A percentile compares a stretch with the other conserved stretches of the same genome.
Conservation (phyloP, 495 filamentous ascomycete species). For the Trichocladium uniseriatum region DNA sequence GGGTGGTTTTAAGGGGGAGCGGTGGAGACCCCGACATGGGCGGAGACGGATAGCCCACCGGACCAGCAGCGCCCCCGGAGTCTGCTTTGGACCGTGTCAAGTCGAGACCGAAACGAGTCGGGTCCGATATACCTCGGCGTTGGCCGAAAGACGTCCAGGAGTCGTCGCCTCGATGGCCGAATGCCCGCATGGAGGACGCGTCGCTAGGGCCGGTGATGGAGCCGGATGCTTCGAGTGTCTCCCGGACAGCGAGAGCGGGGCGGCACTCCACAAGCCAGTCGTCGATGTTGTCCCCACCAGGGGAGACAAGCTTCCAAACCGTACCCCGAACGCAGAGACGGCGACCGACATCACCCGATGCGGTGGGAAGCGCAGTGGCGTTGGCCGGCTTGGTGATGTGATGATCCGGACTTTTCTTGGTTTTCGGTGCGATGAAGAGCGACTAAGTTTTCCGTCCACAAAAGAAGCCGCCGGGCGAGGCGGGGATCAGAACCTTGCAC, state of each 20-base stretch:
- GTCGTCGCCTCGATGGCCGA: slow-evolving; percentile 34
- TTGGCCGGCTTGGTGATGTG: slow-evolving; percentile 10
- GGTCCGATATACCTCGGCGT: slow-evolving; percentile 52
- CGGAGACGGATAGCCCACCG: slow-evolving; percentile 64
- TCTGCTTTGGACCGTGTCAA: slow-evolving; percentile 57
- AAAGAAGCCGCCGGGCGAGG: neutral
- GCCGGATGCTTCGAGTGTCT: slow-evolving; percentile 22
- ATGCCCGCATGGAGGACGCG: slow-evolving; percentile 40
- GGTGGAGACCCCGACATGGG: slow-evolving; percentile 78
- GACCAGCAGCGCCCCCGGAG: slow-evolving; percentile 55
- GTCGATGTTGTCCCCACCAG: slow-evolving; percentile 13
- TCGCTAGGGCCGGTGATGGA: slow-evolving; percentile 19
- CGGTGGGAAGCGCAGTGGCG: slow-evolving; percentile 2
- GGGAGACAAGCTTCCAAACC: slow-evolving; percentile 22
- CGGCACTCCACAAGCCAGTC: slow-evolving; percentile 12
- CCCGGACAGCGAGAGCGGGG: slow-evolving; percentile 10
- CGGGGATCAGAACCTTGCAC: neutral
- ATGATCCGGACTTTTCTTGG: neutral
- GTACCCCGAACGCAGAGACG: slow-evolving; percentile 15
- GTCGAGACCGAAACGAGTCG: slow-evolving; percentile 61
- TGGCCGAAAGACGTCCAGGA: slow-evolving; percentile 46
- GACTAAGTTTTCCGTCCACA: no score
- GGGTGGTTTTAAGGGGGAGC: slow-evolving; percentile 55
- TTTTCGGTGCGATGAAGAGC: neutral
- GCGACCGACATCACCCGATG: slow-evolving; percentile 26